Percentiles rank a stretch among this genome's conserved stretches.
phyloP scores from a whole-genome alignment of 768 basidiomycete genomes.

The Epithele typhae region DNA sequence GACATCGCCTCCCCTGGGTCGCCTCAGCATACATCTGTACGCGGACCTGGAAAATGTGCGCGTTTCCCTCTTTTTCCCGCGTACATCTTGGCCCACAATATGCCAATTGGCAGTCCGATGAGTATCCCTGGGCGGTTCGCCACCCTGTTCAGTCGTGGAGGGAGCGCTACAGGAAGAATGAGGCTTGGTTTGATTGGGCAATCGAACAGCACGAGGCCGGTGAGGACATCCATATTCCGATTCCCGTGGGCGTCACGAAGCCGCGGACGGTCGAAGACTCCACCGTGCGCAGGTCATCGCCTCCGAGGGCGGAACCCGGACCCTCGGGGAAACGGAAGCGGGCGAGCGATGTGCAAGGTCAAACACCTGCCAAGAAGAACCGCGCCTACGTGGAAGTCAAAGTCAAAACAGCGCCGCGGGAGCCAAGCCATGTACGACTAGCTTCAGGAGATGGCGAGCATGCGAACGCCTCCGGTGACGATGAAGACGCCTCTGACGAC shows the following conservation, averaged over 20 bases:
- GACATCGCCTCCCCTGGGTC: too few species aligned
- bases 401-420: too few species aligned
- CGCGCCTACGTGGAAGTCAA: too few species aligned
- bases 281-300: neutral
- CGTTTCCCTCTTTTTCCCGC: too few species aligned
- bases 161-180: slow-evolving; percentile 78
- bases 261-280: neutral
- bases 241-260: neutral
- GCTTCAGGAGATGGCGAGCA: too few species aligned
- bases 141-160: slow-evolving; percentile 87
- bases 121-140: slow-evolving; percentile 70
- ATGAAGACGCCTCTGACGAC: slow-evolving; percentile 1
- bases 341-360: neutral
- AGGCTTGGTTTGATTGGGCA: slow-evolving; percentile 51
- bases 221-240: neutral
- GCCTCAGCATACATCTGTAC: neutral
- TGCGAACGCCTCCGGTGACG: neutral
- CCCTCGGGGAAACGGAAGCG: slow-evolving; percentile 1
- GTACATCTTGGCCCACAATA: neutral
- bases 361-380: slow-evolving; percentile 2
- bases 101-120: too few species aligned
- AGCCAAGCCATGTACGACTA: too few species aligned
- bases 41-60: too few species aligned
- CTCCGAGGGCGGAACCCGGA: neutral
- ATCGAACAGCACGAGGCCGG: slow-evolving; percentile 29